Evolutionary conservation across 768 basidiomycete genomes (phyloP), one percentile per base, ranked within the genome.

Genomic region (Lentinula raphanica): DNA sequence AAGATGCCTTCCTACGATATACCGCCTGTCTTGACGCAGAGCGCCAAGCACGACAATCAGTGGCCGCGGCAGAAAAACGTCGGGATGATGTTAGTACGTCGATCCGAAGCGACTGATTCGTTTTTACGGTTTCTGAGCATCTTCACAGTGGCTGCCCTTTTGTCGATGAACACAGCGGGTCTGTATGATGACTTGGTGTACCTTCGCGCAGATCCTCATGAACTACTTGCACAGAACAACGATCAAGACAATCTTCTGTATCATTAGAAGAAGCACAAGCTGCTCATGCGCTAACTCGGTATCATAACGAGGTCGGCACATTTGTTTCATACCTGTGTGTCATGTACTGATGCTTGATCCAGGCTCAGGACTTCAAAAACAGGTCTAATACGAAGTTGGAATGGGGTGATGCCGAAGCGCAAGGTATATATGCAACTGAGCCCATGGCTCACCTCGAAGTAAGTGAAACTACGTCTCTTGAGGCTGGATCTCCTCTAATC

Each of bases 1-100:
- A 88, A 64, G 87, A 88, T 42, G 80, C 86, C 3, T 87, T 88
- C 64, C 76, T 84, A 66, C 74, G 82, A 51, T 90, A 90, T 64
- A 88, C 82, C 11, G 76, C 81, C 11, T 87, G 83, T 69, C 74
- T 89, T 17, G 87, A 90, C 64, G 72, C 81, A 11, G 88, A 90
- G 66, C 74, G 76, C 42, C 84, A 84, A 67, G 87, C 87, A 49
- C 77, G 83, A 63, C 81, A 83, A 63, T 83, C 85, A 59, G 83
- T 89, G 11, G 69, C 69, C 5, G 73, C 81, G 56, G 84, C 85
- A 54, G 88, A 89, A 64, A 86, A 85, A 68, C 82, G 85, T 49
- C 80, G 86, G 62, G 88, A 89, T 64, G 85, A 86, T 58, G 77
- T 82, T 66, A 80, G 82, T 82, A 63, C 65, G 77, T 61, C 45